Base-by-base conservation (phyloP, 1,284 basidiomycete species). In the Schizophyllum amplum region DNA sequence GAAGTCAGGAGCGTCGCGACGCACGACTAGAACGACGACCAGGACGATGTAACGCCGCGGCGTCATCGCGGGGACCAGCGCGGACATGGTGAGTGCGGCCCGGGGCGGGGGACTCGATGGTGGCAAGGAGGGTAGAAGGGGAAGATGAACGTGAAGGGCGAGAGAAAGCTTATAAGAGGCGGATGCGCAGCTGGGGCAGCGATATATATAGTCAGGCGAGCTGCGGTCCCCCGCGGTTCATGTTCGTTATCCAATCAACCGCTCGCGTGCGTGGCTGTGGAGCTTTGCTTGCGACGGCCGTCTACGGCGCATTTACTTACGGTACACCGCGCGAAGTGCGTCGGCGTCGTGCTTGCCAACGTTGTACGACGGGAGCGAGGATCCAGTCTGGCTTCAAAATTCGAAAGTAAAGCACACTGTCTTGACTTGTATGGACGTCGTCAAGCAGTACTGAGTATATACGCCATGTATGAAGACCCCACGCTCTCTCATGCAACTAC, bases 1-100 rank as follows among this genome's bases (percentile, higher is more conserved):
- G 25, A 47, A 24, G 9, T 6, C 17, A 48, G 33, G 42, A 22
- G 52, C 52, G 54, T 50, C 33, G 22, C 24, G 21, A 73, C 80
- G 63, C 62, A 82, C 82, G 59, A 83, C 72, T 60, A 77, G 69
- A 63, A 69, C 72, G 57, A 79, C 65, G 59, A 78, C 70, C 62
- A 78, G 63, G 50, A 76, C 61, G 47, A 79, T 69, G 59, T 79
- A 76, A 59, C 78, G 75, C 69, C 75, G 73, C 55, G 75, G 72
- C 56, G 79, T 77, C 73, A 77, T 74, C 69, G 76, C 73, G 54
- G 64, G 60, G 47, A 62, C 52, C 52, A 63, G 59, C 61, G 53
- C 58, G 46, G 52, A 27, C 58, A 61, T 60, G 56, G 24, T 49
- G 50, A 20, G 33, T 9, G 13, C 13, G 33, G 33, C 33, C 33